Conservation (phyloP, 2,329 filamentous ascomycete genomes). For the Penicillium sp. region DNA sequence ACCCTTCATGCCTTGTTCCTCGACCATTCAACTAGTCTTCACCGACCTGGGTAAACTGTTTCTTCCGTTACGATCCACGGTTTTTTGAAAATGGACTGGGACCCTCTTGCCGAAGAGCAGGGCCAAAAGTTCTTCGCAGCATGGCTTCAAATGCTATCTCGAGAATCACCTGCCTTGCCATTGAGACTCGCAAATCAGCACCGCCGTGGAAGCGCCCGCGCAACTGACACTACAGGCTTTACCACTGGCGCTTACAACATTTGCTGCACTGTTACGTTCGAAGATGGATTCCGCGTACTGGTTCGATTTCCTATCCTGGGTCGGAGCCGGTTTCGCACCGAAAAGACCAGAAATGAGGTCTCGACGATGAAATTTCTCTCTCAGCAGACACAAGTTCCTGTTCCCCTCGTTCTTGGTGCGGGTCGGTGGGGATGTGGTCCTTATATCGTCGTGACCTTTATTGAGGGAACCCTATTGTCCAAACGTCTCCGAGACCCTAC, state of each 20-base stretch:
- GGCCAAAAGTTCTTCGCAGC: constrained; percentile 9
- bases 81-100: constrained; percentile 5
- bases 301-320: constrained; percentile 20
- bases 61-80: not conserved
- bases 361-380: constrained; percentile 6
- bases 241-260: constrained; percentile 21
- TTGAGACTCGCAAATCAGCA: constrained; percentile 9
- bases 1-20: not conserved
- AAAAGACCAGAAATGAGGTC: constrained; percentile 9
- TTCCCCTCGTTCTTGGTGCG: constrained; percentile 5
- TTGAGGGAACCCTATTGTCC: constrained; percentile 11
- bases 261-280: constrained; percentile 21
- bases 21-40: not conserved
- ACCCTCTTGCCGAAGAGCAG: constrained; percentile 13
- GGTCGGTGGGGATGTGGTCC: constrained; percentile 8
- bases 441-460: constrained; percentile 8
- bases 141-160: constrained; percentile 8
- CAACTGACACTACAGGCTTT: constrained; percentile 1
- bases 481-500: not conserved
- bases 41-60: not conserved
- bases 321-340: constrained; percentile 8
- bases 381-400: constrained; percentile 5
- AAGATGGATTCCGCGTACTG: constrained; percentile 18
- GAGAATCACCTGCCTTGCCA: constrained; percentile 9
- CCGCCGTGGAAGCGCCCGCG: constrained; percentile 4